These are phyloP conservation scores for Senecio squalidus DNA, from an alignment of 140 eudicot genomes.

Conservation along the genomic window DNA sequence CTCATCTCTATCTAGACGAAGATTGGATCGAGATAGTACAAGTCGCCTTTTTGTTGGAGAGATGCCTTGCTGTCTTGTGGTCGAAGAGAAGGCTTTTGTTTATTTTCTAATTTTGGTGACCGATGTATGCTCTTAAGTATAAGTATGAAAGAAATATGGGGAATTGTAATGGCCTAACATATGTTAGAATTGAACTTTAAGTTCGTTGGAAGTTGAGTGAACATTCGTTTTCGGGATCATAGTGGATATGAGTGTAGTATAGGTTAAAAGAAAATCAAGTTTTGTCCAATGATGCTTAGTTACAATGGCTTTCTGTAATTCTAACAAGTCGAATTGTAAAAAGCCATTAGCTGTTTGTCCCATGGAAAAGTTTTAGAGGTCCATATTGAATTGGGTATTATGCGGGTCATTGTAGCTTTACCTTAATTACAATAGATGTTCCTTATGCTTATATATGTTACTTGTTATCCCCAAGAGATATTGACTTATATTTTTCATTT, in stretches of 20 bases:
- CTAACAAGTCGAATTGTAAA: constrained; percentile 4
- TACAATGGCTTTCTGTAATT: constrained; percentile 19
- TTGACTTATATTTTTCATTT: not conserved
- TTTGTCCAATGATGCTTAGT: constrained; percentile 14
- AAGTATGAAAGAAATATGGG: constrained; percentile 12
- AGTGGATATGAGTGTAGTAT: constrained; percentile 15
- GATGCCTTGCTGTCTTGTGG: constrained; percentile 14
- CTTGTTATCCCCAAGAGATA: not conserved
- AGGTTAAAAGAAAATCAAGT: constrained; percentile 2
- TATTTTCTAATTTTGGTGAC: constrained; percentile 5
- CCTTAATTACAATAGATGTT: constrained; percentile 1
- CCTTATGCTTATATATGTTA: not conserved
- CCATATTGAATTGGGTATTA: not conserved
- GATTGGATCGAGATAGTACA: constrained; percentile 19
- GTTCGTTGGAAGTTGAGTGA: constrained; percentile 16
- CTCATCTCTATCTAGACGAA: constrained; percentile 15
- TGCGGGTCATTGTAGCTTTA: constrained; percentile 10
- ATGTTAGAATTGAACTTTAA: constrained; percentile 17
- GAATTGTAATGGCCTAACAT: constrained; percentile 21
- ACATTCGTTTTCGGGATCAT: constrained; percentile 3
- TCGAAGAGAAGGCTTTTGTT: constrained; percentile 15
- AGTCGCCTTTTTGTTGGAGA: constrained; percentile 3
- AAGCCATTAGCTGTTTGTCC: constrained; percentile 10
- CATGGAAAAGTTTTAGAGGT: constrained; percentile 7
- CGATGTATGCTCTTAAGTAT: constrained; percentile 14